Percentiles rank a stretch among this genome's conserved stretches.
Evolutionary conservation across 1,284 basidiomycete species (phyloP).

Genomic region (Entoloma clypeatum): DNA sequence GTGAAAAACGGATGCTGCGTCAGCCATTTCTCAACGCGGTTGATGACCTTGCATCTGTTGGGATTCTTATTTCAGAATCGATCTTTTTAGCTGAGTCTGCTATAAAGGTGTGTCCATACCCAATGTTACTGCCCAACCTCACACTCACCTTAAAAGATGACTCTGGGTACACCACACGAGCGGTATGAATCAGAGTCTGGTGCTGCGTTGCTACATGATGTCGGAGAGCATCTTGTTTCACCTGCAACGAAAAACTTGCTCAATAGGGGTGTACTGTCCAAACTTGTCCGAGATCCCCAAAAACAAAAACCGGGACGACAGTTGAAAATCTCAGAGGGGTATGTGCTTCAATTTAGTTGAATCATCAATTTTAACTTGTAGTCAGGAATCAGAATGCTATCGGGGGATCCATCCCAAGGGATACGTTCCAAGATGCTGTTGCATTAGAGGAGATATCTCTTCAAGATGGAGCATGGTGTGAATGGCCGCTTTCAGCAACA

Average conservation of each 20-base stretch:
- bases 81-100: slow-evolving; percentile 59
- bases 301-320: slow-evolving; percentile 63
- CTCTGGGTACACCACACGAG: slow-evolving; percentile 65
- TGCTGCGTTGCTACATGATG: slow-evolving; percentile 48
- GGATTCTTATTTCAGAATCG: slow-evolving; percentile 33
- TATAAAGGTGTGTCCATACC: slow-evolving; percentile 54
- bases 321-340: slow-evolving; percentile 69
- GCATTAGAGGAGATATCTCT: slow-evolving; percentile 56
- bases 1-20: slow-evolving; percentile 64
- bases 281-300: slow-evolving; percentile 56
- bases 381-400: slow-evolving; percentile 63
- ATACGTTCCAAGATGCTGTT: slow-evolving; percentile 66
- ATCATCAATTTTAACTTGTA: slow-evolving; percentile 11
- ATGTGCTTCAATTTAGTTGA: slow-evolving; percentile 14
- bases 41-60: slow-evolving; percentile 34
- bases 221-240: slow-evolving; percentile 51
- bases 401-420: slow-evolving; percentile 58
- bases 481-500: slow-evolving; percentile 68
- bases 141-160: slow-evolving; percentile 51
- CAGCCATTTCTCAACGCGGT: slow-evolving; percentile 51
- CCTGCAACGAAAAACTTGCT: slow-evolving; percentile 57
- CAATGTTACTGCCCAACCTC: not conserved
- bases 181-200: slow-evolving; percentile 60
- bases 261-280: slow-evolving; percentile 60
- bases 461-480: slow-evolving; percentile 50